phyloP scores from a whole-genome alignment of 148 eudicot species.

The Simmondsia chinensis region DNA sequence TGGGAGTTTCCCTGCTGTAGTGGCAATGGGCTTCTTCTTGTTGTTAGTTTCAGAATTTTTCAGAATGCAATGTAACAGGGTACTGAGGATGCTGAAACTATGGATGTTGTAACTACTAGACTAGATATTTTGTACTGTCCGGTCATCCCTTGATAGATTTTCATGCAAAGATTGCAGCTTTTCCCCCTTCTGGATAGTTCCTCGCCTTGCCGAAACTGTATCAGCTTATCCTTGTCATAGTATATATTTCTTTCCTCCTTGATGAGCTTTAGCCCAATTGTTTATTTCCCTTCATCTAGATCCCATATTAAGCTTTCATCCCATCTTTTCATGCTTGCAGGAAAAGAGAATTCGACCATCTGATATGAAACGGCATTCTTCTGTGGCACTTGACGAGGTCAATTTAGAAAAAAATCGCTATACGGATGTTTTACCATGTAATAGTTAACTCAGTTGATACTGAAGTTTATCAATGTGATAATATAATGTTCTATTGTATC shows the following conservation, averaged over 20 bases:
- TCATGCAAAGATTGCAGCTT: too few species aligned
- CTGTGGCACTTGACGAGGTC: constrained; percentile 53
- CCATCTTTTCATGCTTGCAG: constrained; percentile 23
- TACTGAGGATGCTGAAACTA: too few species aligned
- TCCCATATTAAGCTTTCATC: constrained; percentile 1
- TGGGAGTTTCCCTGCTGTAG: too few species aligned
- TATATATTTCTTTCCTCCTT: neutral
- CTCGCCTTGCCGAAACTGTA: too few species aligned
- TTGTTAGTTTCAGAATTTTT: too few species aligned
- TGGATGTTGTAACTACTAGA: too few species aligned
- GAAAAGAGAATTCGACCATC: constrained; percentile 43
- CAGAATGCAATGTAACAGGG: too few species aligned
- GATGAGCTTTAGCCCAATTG: neutral
- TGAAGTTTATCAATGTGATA: neutral
- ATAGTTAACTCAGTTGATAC: neutral
- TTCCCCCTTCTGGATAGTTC: too few species aligned
- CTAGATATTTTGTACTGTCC: too few species aligned
- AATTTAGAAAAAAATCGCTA: constrained; percentile 81
- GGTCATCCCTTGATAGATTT: too few species aligned
- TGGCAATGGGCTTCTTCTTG: too few species aligned
- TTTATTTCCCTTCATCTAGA: neutral
- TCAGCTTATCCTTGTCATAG: too few species aligned
- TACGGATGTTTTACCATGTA: constrained; percentile 87
- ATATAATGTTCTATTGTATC: neutral
- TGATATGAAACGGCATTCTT: constrained; percentile 45